phyloP scores from a whole-genome alignment of 106 monocot species.

The Dioscorea dumetorum region DNA sequence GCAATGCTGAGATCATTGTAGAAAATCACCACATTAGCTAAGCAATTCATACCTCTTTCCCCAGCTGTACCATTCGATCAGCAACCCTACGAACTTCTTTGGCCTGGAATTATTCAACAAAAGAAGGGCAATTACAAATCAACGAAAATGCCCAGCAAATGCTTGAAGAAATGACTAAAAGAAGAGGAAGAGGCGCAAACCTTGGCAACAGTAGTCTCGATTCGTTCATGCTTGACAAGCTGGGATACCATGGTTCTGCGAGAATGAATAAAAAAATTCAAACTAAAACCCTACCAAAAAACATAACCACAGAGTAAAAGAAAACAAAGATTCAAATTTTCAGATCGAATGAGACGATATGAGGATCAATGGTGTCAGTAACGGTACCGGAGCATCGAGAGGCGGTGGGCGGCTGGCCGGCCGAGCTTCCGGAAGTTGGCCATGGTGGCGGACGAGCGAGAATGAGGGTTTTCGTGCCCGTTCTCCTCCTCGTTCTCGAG shows the following conservation, averaged over 20 bases:
- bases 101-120: slow-evolving; percentile 36
- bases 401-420: slow-evolving; percentile 60
- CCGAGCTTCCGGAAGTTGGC: slow-evolving; percentile 90
- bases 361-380: neutral
- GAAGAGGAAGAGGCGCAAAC: slow-evolving; percentile 11
- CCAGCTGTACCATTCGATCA: slow-evolving; percentile 95
- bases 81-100: slow-evolving; percentile 93
- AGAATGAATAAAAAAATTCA: neutral
- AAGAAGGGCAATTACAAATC: neutral
- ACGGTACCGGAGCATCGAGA: slow-evolving; percentile 79
- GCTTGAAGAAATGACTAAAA: slow-evolving; percentile 7
- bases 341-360: neutral
- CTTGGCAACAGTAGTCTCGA: slow-evolving; percentile 94
- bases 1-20: neutral
- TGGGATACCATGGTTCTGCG: slow-evolving; percentile 96
- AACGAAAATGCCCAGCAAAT: neutral
- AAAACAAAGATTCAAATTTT: neutral
- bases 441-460: slow-evolving; percentile 26
- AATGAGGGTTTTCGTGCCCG: neutral
- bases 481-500: no score
- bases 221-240: slow-evolving; percentile 92
- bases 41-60: slow-evolving; percentile 57
- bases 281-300: slow-evolving; percentile 3
- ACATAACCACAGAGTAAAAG: neutral
- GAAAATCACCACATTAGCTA: neutral